Percentiles rank a stretch among this genome's conserved stretches.
Conservation (phyloP, 2,329 filamentous ascomycete species). For the Teratosphaeria pseudoeucalypti region DNA sequence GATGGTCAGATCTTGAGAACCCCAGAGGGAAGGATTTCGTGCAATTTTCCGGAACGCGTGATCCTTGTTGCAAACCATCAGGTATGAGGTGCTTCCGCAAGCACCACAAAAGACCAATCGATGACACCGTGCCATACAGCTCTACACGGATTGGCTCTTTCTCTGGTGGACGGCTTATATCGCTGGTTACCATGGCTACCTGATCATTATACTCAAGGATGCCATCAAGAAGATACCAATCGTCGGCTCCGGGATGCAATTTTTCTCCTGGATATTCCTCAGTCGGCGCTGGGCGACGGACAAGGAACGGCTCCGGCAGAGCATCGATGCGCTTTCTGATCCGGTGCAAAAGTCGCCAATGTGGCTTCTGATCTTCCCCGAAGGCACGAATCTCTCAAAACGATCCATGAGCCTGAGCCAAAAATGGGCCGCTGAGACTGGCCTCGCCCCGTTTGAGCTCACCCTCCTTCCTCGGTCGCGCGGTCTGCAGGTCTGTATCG, state of each 20-base stretch:
- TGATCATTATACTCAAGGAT: slow-evolving; percentile 90
- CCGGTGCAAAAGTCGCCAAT: slow-evolving; percentile 50
- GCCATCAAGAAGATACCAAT: slow-evolving; percentile 63
- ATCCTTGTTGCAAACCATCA: slow-evolving; percentile 74
- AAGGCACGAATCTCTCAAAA: slow-evolving; percentile 69
- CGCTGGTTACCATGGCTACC: slow-evolving; percentile 67
- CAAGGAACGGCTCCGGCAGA: slow-evolving; percentile 58
- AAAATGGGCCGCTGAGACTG: slow-evolving; percentile 65
- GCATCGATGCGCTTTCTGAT: slow-evolving; percentile 57
- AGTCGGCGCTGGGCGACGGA: slow-evolving; percentile 75
- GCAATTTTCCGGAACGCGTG: slow-evolving; percentile 67
- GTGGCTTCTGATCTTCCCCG: slow-evolving; percentile 80
- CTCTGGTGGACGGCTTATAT: slow-evolving; percentile 91
- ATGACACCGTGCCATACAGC: slow-evolving; percentile 50
- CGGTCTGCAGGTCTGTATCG: slow-evolving; percentile 65
- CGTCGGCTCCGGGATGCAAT: slow-evolving; percentile 67
- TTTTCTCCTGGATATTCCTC: slow-evolving; percentile 81
- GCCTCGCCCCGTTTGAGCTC: slow-evolving; percentile 58
- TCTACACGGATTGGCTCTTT: slow-evolving; percentile 86
- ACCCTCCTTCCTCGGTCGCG: slow-evolving; percentile 66
- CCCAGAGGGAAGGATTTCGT: slow-evolving; percentile 57
- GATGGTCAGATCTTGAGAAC: slow-evolving; percentile 51
- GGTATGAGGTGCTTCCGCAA: slow-evolving; percentile 30
- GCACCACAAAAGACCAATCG: no score
- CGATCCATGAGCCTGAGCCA: slow-evolving; percentile 59